These are phyloP conservation scores for Lachnellula occidentalis DNA, from an alignment of 2,329 filamentous ascomycete genomes.

Conservation along the genomic window DNA sequence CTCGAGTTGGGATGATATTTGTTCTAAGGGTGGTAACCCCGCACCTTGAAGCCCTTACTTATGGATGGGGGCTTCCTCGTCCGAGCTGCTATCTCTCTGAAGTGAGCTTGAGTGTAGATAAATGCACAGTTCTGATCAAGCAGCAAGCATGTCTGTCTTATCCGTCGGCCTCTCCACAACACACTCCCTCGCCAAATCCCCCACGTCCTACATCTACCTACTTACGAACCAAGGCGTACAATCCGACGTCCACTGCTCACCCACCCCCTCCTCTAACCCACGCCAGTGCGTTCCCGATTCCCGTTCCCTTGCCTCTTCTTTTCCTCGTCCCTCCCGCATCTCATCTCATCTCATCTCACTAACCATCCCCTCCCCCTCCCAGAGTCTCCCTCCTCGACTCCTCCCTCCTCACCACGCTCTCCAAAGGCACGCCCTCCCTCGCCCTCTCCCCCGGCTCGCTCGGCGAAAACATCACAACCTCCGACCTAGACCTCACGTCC, in stretches of 20 bases:
- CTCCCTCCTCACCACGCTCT: slow-evolving; percentile 11
- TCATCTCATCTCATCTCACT: no score
- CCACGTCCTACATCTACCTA: slow-evolving; percentile 3
- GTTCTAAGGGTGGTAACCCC: neutral
- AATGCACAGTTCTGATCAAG: neutral
- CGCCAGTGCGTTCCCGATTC: neutral
- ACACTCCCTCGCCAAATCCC: neutral
- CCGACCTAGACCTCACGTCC: slow-evolving; percentile 12
- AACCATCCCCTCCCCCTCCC: no score
- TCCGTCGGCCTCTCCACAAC: slow-evolving; percentile 1
- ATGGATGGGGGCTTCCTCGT: neutral
- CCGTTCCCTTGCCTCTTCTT: no score
- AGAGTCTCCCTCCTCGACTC: slow-evolving; percentile 5
- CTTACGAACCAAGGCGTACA: neutral
- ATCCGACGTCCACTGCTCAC: neutral
- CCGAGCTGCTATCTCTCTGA: neutral
- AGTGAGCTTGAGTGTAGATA: neutral
- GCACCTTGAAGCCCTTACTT: neutral
- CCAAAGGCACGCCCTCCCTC: slow-evolving; percentile 1
- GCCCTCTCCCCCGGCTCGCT: slow-evolving; percentile 14
- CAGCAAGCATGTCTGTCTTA: neutral
- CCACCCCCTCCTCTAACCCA: neutral
- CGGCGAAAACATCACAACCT: slow-evolving; percentile 25
- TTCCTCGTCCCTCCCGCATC: no score
- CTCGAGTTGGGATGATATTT: neutral